Conservation (phyloP, 2,329 filamentous ascomycete species). For the Fusarium paranaense region DNA sequence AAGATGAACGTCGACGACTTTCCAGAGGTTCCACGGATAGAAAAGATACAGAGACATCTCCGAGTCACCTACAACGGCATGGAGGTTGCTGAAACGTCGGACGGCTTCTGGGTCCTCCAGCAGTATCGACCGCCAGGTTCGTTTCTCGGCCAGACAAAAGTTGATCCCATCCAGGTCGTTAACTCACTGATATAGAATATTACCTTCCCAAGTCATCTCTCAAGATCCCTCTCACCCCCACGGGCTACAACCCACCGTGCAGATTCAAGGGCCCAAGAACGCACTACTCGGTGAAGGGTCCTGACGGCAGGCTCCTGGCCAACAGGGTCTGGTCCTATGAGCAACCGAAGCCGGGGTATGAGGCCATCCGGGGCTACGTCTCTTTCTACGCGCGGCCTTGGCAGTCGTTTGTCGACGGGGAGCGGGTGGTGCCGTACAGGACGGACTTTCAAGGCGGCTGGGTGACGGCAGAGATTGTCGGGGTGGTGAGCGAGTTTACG, state of each 20-base stretch:
- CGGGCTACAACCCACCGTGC: constrained; percentile 61
- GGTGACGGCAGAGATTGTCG: constrained; percentile 70
- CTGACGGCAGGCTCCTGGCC: constrained; percentile 54
- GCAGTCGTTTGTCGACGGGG: constrained; percentile 72
- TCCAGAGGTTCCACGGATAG: constrained; percentile 68
- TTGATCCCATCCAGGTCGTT: not conserved
- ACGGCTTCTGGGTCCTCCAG: constrained; percentile 72
- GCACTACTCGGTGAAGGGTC: constrained; percentile 64
- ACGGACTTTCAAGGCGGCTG: constrained; percentile 75
- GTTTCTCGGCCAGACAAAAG: constrained; percentile 29
- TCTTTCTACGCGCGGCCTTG: constrained; percentile 72
- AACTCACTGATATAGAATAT: constrained; percentile 58
- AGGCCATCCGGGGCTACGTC: constrained; percentile 65
- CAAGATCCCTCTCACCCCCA: constrained; percentile 59
- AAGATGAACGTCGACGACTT: constrained; percentile 66
- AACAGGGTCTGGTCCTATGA: constrained; percentile 71
- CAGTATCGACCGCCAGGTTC: constrained; percentile 71
- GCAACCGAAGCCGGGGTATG: constrained; percentile 63
- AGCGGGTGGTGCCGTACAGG: constrained; percentile 68
- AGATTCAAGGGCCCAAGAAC: constrained; percentile 72
- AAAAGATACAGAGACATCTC: constrained; percentile 65
- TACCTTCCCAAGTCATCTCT: constrained; percentile 67
- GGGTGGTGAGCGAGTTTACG: constrained; percentile 59
- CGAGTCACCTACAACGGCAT: constrained; percentile 67
- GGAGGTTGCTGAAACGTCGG: constrained; percentile 67